Evolutionary conservation across 1,284 basidiomycete genomes (phyloP).

Genomic region (Trametes versicolor): DNA sequence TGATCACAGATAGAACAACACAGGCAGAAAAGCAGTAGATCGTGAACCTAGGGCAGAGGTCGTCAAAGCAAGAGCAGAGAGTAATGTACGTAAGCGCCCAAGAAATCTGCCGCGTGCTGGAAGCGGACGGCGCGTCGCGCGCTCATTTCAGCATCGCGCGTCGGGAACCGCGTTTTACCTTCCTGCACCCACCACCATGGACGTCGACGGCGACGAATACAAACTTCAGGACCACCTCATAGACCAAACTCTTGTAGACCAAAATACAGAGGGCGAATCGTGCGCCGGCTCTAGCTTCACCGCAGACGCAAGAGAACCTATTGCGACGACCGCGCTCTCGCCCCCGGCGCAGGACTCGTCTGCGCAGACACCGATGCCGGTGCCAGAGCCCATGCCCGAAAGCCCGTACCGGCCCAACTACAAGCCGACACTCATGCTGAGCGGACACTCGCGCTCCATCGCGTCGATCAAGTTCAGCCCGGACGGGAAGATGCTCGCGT

Average conservation of each 20-base stretch:
- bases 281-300: slow-evolving; percentile 13
- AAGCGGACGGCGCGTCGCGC: slow-evolving; percentile 10
- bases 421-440: slow-evolving; percentile 61
- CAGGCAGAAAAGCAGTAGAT: not conserved
- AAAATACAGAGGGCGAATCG: slow-evolving; percentile 3
- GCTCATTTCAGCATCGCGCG: slow-evolving; percentile 16
- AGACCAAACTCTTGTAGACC: not conserved
- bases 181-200: slow-evolving; percentile 29
- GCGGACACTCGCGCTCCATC: slow-evolving; percentile 78
- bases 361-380: slow-evolving; percentile 28
- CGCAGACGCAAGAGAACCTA: slow-evolving; percentile 11
- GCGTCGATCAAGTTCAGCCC: slow-evolving; percentile 85
- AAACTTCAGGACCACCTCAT: slow-evolving; percentile 10
- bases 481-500: slow-evolving; percentile 76
- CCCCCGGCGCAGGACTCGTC: slow-evolving; percentile 28
- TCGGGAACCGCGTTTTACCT: slow-evolving; percentile 4
- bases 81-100: slow-evolving; percentile 18
- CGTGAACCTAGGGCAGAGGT: not conserved
- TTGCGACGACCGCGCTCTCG: slow-evolving; percentile 27
- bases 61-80: slow-evolving; percentile 11
- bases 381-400: slow-evolving; percentile 28
- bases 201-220: slow-evolving; percentile 31
- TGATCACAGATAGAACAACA: not conserved
- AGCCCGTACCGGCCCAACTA: slow-evolving; percentile 48
- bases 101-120: slow-evolving; percentile 19